Conservation (phyloP, 805 yeast genomes). For the Candida namnaoensis region DNA sequence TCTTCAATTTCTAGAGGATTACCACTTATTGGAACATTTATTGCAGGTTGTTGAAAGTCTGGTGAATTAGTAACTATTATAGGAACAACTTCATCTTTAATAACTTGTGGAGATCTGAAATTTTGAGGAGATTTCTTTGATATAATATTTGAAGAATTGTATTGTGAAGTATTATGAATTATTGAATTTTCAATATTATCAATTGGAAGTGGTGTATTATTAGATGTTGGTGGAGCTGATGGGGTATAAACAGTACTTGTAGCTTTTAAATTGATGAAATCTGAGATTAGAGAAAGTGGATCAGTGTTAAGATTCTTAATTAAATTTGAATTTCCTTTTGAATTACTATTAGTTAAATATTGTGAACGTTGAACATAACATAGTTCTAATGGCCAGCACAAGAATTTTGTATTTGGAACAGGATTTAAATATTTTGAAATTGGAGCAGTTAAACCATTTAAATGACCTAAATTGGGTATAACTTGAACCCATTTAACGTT, state of each 20-base stretch:
- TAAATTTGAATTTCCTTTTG: not conserved
- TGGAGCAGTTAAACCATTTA: constrained; percentile 59
- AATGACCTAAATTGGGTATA: constrained; percentile 58
- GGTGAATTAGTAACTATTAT: not conserved
- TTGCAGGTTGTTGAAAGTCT: not conserved
- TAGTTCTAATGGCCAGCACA: constrained; percentile 66
- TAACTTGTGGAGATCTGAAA: too few species aligned
- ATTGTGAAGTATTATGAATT: too few species aligned
- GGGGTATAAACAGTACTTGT: constrained; percentile 30
- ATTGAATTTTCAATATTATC: not conserved
- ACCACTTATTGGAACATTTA: too few species aligned
- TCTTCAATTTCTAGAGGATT: constrained; percentile 2
- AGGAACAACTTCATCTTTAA: too few species aligned
- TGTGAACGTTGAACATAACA: constrained; percentile 48
- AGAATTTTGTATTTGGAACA: constrained; percentile 43
- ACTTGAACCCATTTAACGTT: constrained; percentile 50
- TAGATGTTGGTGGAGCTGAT: constrained; percentile 14
- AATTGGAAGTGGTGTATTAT: constrained; percentile 18
- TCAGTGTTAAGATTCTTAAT: constrained; percentile 5
- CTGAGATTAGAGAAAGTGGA: constrained; percentile 28
- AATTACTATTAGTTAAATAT: not conserved
- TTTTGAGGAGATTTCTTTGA: too few species aligned
- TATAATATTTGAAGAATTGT: too few species aligned
- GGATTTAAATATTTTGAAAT: constrained; percentile 46
- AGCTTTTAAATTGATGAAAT: constrained; percentile 27